A percentile compares a stretch with the other conserved stretches of the same genome.
phyloP scores from a whole-genome alignment of 169 alveolate genomes.

The Cyclospora cayetanensis region DNA sequence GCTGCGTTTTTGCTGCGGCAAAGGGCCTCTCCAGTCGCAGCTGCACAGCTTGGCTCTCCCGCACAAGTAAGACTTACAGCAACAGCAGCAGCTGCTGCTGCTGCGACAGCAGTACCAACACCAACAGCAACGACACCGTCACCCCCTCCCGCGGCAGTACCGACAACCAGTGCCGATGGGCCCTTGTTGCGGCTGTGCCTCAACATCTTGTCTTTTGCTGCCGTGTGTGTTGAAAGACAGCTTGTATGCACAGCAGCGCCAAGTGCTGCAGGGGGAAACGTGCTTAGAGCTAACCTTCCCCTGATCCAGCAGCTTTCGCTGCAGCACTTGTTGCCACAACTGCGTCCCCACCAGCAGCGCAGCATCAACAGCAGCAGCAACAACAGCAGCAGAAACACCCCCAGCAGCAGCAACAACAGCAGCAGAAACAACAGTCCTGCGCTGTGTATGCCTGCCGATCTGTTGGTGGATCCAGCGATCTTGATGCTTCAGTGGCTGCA shows the following conservation, averaged over 20 bases:
- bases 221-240: slow-evolving; percentile 1
- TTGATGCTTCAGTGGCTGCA: slow-evolving; percentile 11
- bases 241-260: background rate
- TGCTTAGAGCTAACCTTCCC: background rate
- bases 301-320: background rate
- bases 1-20: background rate
- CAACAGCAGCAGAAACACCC: slow-evolving; percentile 15
- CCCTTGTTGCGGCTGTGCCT: slow-evolving; percentile 30
- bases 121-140: background rate
- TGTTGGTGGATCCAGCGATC: slow-evolving; percentile 11
- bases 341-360: slow-evolving; percentile 5
- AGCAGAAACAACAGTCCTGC: too few species aligned
- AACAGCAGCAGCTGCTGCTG: background rate
- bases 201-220: slow-evolving; percentile 8
- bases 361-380: background rate
- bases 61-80: too few species aligned
- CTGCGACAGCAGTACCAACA: background rate
- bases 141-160: background rate
- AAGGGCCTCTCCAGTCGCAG: background rate
- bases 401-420: too few species aligned
- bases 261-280: too few species aligned
- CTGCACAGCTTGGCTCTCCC: too few species aligned
- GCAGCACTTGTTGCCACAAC: background rate
- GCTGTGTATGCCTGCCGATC: background rate
- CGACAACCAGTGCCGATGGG: background rate